Base-by-base conservation (phyloP, 305 asterid species). In the Plantago lanceolata region DNA sequence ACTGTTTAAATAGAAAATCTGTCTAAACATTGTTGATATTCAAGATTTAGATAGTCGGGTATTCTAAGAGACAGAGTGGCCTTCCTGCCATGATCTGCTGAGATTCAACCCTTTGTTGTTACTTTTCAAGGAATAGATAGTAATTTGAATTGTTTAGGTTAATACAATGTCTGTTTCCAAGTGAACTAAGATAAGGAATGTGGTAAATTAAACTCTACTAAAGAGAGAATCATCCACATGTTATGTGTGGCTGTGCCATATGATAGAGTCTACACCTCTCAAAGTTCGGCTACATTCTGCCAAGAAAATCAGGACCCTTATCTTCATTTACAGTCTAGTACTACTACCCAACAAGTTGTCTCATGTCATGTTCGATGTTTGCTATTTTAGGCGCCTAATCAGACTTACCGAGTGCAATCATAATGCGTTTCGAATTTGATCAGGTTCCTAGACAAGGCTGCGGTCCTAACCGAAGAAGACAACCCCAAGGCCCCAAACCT, bases 401-500 rank as follows among this genome's bases (percentile, higher is more conserved):
- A 58, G 18, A 35, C 48, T 58, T 60, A n/a, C 18, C 13, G 14
- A 31, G 18, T 8, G n/a, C 4, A 37, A 33, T n/a, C 3, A 17
- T 28, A 33, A 29, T n/a, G 33, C 8, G 4, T 44, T 28, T 33
- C 1, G 19, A n/a, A 57, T 33, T 19, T 55, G 65, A 56, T 57
- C 76, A 92, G 98, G 68, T 84, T 85, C 45, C 54, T 92, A 54
- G 96, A 89, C 87, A 89, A 81, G 74, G 98, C 94, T 8, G 94
- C 95, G 53, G 65, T 87, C 4, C 78, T 87, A 8, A 79, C 87
- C 0, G 85, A 81, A 37, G 74, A 74, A 13, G 97, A 92, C 76
- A 67, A 84, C 50, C 78, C 78, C 2, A 89, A 85, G 69, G 58
- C 85, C 53, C 97, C 98, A 3, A 78, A 87, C 31, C 78, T 71